Evolutionary conservation across 176 grass and related monocot genomes (phyloP), one percentile per base, ranked within the genome.

Genomic region (Themeda triandra): DNA sequence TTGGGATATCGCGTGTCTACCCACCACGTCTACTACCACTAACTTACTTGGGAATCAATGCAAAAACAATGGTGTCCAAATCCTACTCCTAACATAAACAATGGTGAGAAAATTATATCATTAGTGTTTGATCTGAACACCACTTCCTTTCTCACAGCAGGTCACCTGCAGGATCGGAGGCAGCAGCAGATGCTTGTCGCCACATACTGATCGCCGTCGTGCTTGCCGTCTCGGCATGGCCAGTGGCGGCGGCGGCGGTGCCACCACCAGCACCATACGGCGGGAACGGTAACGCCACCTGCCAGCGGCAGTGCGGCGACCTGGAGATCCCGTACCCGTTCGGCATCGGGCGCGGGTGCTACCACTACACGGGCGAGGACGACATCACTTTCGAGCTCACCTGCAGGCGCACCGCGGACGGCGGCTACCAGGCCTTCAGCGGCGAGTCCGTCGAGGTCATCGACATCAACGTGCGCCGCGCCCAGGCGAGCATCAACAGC

Each of bases 241-340:
- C 72, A 0, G 8, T 56, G 0, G 60, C 23, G 0, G 13, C 72
- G 2, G 74, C 18, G 1, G 25, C 63, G 0, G 24, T 75, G 15
- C 27, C 66, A 2, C 6, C 82, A 29, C 7, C 54, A 11, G 0
- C 54, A 49, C 46, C 18, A n/a, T n/a, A n/a, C n/a, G n/a, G n/a
- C 48, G 17, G 48, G 4, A 37, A 37, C 59, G 33, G 5, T 4
- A 10, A 49, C 27, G 27, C 1, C 49, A 37, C 79, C 6, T 94
- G 92, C 80, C 69, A 29, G 56, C 29, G 40, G 27, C 65, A 30
- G 13, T 94, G 92, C 36, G 92, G 89, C 25, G 35, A 71, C 51
- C 14, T 91, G 15, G 11, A 73, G 4, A 87, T 94, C 65, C 83
- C 83, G 2, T 94, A 84, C 71, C 92, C 92, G 12, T 94, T 94